A percentile compares a stretch with the other conserved stretches of the same genome.
These are phyloP conservation scores for Colletotrichum falcatum DNA, from an alignment of 2,329 filamentous ascomycete genomes.

Conservation along the genomic window DNA sequence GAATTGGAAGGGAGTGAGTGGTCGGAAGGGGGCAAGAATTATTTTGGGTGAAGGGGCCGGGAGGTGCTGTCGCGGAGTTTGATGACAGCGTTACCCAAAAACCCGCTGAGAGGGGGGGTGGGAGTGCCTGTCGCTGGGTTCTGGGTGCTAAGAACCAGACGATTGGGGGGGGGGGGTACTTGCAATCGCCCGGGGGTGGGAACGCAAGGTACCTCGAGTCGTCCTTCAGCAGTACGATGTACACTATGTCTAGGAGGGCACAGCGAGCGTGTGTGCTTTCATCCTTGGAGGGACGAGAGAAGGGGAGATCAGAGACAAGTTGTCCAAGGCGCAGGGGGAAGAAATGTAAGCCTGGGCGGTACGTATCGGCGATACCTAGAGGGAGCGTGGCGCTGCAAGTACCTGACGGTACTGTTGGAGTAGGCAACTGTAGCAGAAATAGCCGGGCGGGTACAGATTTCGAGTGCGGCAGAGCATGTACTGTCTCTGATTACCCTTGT, in stretches of 20 bases:
- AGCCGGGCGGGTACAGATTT: conserved; percentile 25
- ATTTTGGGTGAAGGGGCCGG: conserved; percentile 41
- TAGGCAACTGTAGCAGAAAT: conserved; percentile 21
- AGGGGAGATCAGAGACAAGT: conserved; percentile 25
- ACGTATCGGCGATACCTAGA: conserved; percentile 16
- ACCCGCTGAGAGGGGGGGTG: conserved; percentile 34
- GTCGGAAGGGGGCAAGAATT: conserved; percentile 42
- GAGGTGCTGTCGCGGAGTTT: conserved; percentile 41
- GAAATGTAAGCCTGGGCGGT: conserved; percentile 20
- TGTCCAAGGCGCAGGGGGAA: conserved; percentile 25
- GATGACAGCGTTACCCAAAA: conserved; percentile 41
- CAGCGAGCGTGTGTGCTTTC: conserved; percentile 19
- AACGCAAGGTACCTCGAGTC: conserved; percentile 9
- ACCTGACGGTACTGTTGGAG: conserved; percentile 28
- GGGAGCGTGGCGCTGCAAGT: conserved; percentile 21
- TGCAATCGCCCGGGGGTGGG: neutral
- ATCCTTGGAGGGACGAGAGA: neutral
- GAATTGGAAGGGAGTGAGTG: conserved; percentile 40
- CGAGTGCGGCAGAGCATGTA: conserved; percentile 20
- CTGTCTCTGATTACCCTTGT: conserved; percentile 29
- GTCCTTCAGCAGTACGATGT: neutral
- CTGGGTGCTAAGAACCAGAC: neutral
- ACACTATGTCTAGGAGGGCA: neutral
- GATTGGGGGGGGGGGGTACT: neutral
- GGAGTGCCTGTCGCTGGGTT: conserved; percentile 1